phyloP scores from a whole-genome alignment of 2,329 filamentous ascomycete genomes.

The Fusarium sp. region DNA sequence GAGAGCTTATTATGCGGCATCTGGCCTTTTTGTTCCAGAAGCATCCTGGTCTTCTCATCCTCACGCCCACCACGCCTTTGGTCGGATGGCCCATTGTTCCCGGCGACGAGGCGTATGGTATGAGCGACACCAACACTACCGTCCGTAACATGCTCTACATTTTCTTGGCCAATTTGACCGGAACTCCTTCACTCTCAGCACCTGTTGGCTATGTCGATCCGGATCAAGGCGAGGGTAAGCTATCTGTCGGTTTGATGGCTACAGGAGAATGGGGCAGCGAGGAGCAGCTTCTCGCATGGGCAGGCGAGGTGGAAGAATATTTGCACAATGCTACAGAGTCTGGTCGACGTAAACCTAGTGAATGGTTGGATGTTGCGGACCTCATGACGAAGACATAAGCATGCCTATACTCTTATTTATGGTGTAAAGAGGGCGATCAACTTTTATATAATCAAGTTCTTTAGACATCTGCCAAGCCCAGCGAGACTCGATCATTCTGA shows the following conservation, averaged over 20 bases:
- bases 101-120: constrained; percentile 74
- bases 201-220: constrained; percentile 79
- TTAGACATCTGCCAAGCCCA: not conserved
- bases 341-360: constrained; percentile 62
- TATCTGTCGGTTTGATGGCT: constrained; percentile 72
- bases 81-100: constrained; percentile 76
- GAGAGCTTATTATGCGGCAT: constrained; percentile 82
- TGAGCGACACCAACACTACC: constrained; percentile 78
- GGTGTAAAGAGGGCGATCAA: too few species aligned
- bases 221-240: constrained; percentile 65
- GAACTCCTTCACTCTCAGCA: constrained; percentile 78
- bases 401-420: not conserved
- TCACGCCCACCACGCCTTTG: constrained; percentile 82
- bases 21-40: constrained; percentile 76
- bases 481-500: not conserved
- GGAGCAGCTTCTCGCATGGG: constrained; percentile 72
- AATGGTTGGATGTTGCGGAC: constrained; percentile 70
- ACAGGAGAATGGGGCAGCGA: constrained; percentile 76
- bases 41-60: constrained; percentile 80
- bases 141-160: constrained; percentile 87
- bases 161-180: constrained; percentile 85
- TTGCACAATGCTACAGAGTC: constrained; percentile 61
- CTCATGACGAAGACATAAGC: constrained; percentile 35
- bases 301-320: constrained; percentile 67
- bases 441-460: too few species aligned